Conservation (phyloP, 129 eudicot genomes). For the Gnaphalium uliginosum region DNA sequence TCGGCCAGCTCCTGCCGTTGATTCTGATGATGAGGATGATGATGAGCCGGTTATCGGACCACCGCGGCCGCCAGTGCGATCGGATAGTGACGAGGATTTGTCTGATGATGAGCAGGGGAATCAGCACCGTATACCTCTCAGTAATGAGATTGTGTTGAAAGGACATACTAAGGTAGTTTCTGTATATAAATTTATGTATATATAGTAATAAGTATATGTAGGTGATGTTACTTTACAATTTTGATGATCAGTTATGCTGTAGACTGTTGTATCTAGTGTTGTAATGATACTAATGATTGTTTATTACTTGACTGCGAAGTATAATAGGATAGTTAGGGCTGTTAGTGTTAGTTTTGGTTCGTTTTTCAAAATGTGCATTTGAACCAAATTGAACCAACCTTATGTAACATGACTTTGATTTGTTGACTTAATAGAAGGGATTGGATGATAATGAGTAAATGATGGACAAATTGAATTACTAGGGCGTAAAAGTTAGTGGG, state of each 20-base stretch:
- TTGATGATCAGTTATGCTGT: not conserved
- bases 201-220: not conserved
- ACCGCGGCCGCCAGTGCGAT: conserved; percentile 52
- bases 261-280: not conserved
- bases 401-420: not conserved
- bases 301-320: not conserved
- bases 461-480: not conserved
- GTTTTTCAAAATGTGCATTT: not conserved
- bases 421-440: not conserved
- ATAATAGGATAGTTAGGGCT: not conserved
- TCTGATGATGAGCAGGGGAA: conserved; percentile 49
- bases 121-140: conserved; percentile 61
- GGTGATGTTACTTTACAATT: not conserved
- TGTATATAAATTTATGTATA: not conserved
- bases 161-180: conserved; percentile 82
- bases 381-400: too few relatives aligned
- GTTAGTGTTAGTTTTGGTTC: not conserved
- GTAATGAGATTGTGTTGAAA: conserved; percentile 90
- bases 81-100: conserved; percentile 58
- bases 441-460: not conserved
- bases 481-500: not conserved
- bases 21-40: conserved; percentile 31
- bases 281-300: not conserved
- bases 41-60: conserved; percentile 51
- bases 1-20: conserved; percentile 41